Conservation (phyloP, 2,329 filamentous ascomycete genomes). For the Trichoderma atroviride region DNA sequence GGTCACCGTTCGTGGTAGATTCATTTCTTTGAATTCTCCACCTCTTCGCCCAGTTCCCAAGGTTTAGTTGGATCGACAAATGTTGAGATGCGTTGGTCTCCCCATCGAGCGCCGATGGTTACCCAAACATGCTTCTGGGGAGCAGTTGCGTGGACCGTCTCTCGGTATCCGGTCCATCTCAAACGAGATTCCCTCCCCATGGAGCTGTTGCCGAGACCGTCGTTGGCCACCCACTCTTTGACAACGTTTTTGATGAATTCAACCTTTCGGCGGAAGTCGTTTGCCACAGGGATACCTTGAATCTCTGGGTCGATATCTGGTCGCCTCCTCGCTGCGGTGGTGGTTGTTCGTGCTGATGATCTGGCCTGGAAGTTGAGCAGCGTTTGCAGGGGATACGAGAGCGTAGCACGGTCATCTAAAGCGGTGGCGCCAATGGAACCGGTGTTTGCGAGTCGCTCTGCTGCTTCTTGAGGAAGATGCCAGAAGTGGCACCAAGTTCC, state of each 20-base stretch:
- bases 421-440: constrained; percentile 72
- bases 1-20: neutral
- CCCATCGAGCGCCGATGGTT: constrained; percentile 65
- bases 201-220: constrained; percentile 68
- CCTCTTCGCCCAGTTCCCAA: constrained; percentile 56
- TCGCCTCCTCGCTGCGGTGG: constrained; percentile 54
- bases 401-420: constrained; percentile 68
- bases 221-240: constrained; percentile 70
- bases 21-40: constrained; percentile 45
- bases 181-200: constrained; percentile 58
- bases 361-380: constrained; percentile 68
- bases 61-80: constrained; percentile 59
- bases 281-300: constrained; percentile 68
- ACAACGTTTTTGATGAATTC: constrained; percentile 70
- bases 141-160: constrained; percentile 53
- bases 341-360: constrained; percentile 44
- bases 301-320: constrained; percentile 64
- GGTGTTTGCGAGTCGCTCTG: constrained; percentile 63
- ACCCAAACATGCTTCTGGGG: constrained; percentile 69
- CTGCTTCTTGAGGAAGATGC: constrained; percentile 72
- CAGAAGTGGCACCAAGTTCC: constrained; percentile 79
- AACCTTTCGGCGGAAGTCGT: constrained; percentile 73
- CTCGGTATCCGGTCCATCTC: constrained; percentile 61
- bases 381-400: constrained; percentile 73
- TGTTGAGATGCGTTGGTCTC: constrained; percentile 58